Base-by-base conservation (phyloP, 2,329 filamentous ascomycete species). In the Chaetoscypha palmicola region DNA sequence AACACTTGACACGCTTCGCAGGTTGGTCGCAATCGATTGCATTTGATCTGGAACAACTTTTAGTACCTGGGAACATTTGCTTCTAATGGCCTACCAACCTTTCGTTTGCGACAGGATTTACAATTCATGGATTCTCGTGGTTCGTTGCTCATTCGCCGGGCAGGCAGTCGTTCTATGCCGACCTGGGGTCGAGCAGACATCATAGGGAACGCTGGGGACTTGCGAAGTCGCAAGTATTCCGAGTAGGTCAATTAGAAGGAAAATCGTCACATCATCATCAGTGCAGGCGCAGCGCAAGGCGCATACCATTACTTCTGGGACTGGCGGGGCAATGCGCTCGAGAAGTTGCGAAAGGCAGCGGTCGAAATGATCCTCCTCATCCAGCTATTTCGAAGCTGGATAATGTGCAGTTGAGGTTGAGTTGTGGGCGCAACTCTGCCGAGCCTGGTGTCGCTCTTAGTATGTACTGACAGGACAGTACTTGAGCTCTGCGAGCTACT, bases 91-190 rank as follows among this genome's bases (percentile, higher is more conserved):
- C 1, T 20, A 48, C 69, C 37, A 66, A 91, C 87, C 82, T 94
- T 94, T 68, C 88, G 76, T 67, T 94, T 94, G 56, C 88, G 79
- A 70, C 88, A 94, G 45, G 86, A 92, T 66, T 94, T 94, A 78
- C 88, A 94, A 65, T 94, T 94, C 88, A 94, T 94, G 24, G 85
- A 86, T 70, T 94, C 88, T 58, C 85, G 80, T 31, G 85, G 86
- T 63, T 92, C 62, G 52, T 61, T 60, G 53, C 58, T 61, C 58
- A 62, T 58, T 41, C 58, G 57, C 37, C 60, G 55, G 45, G 53
- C 52, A 38, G 60, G 60, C 24, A 62, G 54, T 48, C 60, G 52
- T 53, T 62, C 60, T 38, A 62, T 62, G 38, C 58, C 60, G 48
- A 62, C 59, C 51, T 61, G 59, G 34, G 60, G 58, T 43, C 58